phyloP scores from a whole-genome alignment of 306 rosid species.

The Carpinus fangiana region DNA sequence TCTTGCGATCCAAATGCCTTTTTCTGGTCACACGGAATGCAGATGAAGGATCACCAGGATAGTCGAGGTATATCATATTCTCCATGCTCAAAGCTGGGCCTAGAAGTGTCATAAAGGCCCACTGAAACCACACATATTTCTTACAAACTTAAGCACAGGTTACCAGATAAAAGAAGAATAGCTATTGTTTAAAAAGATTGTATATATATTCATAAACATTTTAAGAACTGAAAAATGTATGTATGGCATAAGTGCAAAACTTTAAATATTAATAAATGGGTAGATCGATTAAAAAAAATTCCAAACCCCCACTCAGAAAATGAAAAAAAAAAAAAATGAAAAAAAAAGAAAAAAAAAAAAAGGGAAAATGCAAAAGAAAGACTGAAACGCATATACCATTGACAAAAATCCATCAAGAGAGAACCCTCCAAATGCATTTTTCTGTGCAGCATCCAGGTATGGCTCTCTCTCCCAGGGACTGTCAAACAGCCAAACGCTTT shows the following conservation, averaged over 20 bases:
- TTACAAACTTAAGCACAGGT: slow-evolving; percentile 4
- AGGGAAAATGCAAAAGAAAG: neutral
- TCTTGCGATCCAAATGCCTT: slow-evolving; percentile 85
- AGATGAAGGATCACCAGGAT: slow-evolving; percentile 70
- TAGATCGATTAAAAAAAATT: neutral
- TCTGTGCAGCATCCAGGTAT: slow-evolving; percentile 73
- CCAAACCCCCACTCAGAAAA: neutral
- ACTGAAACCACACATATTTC: slow-evolving; percentile 48
- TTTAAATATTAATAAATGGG: neutral
- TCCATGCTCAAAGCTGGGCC: slow-evolving; percentile 79
- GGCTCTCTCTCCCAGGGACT: slow-evolving; percentile 82
- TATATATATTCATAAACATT: neutral
- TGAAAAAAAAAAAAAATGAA: neutral
- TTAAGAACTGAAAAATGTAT: neutral
- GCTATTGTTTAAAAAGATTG: neutral
- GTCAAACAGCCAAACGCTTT: slow-evolving; percentile 29
- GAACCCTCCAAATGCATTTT: slow-evolving; percentile 79
- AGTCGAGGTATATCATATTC: slow-evolving; percentile 87
- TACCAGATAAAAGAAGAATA: neutral
- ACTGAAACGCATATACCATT: slow-evolving; percentile 27
- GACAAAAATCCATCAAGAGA: slow-evolving; percentile 85
- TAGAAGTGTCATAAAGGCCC: slow-evolving; percentile 93
- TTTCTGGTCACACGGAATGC: slow-evolving; percentile 77
- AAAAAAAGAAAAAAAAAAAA: no score
- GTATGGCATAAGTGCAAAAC: neutral